A percentile compares a stretch with the other conserved stretches of the same genome.
phyloP scores from a whole-genome alignment of 306 rosid species.

The Castanea crenata region DNA sequence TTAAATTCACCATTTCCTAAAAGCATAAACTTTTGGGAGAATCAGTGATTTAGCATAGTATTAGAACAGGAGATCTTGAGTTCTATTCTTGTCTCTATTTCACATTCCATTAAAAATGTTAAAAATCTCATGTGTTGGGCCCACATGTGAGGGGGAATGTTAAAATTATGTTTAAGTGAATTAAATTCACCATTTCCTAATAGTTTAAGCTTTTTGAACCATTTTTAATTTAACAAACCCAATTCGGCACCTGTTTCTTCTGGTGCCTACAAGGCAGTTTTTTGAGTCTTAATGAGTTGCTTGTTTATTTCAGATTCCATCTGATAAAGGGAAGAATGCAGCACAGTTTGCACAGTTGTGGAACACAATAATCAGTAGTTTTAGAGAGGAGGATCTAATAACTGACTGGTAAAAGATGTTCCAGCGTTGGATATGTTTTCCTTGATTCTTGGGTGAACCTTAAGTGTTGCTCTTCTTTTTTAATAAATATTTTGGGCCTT shows the following conservation, averaged over 20 bases:
- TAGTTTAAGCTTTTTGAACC: too few species aligned
- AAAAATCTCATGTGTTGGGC: too few species aligned
- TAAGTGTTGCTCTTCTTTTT: conserved; percentile 9
- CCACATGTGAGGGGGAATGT: too few species aligned
- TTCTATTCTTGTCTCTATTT: too few species aligned
- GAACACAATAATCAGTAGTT: conserved; percentile 83
- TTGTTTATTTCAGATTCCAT: conserved; percentile 48
- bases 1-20: too few species aligned
- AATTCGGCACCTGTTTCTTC: neutral
- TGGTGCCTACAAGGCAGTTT: neutral
- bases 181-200: too few species aligned
- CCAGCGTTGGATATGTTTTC: conserved; percentile 8
- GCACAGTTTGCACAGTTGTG: conserved; percentile 94
- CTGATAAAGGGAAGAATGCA: conserved; percentile 62
- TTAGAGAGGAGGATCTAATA: conserved; percentile 93
- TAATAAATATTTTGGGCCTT: neutral
- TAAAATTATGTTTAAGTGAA: too few species aligned
- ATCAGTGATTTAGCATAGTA: too few species aligned
- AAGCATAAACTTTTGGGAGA: too few species aligned
- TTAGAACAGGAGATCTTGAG: too few species aligned
- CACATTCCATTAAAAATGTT: too few species aligned
- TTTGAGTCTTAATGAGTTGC: conserved; percentile 6
- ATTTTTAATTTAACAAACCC: neutral
- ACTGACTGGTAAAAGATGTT: conserved; percentile 55
- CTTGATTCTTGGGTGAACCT: conserved; percentile 13